Evolutionary conservation across 2,329 filamentous ascomycete genomes (phyloP), one percentile per base, ranked within the genome.

Genomic region (Scleromitrula shiraiana): DNA sequence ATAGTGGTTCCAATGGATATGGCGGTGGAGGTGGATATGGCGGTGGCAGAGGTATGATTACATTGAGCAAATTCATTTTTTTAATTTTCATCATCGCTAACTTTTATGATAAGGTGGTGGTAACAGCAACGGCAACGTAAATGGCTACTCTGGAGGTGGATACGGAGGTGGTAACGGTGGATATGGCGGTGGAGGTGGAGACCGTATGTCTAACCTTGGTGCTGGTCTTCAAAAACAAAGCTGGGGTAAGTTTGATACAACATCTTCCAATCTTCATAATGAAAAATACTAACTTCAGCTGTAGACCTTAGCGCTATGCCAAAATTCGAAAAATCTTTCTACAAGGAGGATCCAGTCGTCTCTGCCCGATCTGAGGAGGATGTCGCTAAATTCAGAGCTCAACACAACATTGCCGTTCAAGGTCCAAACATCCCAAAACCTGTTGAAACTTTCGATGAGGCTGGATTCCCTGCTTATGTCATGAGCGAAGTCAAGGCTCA

Each of bases 291-390:
- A 24, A 42, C 36, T n/a, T 33, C 23, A 9, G 17, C 3, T 9
- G 36, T 57, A 93, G 93, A 98, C 66, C 62, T 93, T 46, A 74
- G 68, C 63, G 68, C 82, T 6, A 65, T 98, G 38, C 91, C 93
- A 61, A 97, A 97, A 70, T 98, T 98, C 72, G 93, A 98, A 68
- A 98, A 98, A 73, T 90, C 87, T 7, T 98, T 98, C 74, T 98
- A 98, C 80, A 95, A 97, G 75, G 93, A 97, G 71, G 83, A 93
- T 65, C 77, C 83, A 26, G 80, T 80, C 51, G 91, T 98, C 52
- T 70, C 81, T 53, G 74, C 69, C 61, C 87, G 93, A 63, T 82
- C 88, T 10, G 67, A 78, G 35, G 78, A 79, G 49, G 91, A 97
- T 54, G 85, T 98, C 50, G 85, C 90, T 23, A 85, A 82, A 48